A percentile compares a stretch with the other conserved stretches of the same genome.
phyloP scores from a whole-genome alignment of 352 stramenopile genomes.

The Pythium insidiosum region DNA sequence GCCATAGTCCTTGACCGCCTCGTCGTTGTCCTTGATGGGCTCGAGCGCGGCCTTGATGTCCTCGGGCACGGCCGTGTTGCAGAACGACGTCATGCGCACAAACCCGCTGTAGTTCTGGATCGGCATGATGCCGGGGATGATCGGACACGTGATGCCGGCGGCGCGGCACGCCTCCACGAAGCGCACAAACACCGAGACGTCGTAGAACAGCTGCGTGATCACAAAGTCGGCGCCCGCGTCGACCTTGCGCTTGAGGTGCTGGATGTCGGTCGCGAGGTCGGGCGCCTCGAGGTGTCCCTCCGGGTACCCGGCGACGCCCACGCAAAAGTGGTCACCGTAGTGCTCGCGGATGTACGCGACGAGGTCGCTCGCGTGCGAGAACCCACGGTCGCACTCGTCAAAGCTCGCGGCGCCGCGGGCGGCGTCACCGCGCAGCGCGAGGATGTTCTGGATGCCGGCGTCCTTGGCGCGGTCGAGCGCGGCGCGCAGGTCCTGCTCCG shows the following conservation, averaged over 20 bases:
- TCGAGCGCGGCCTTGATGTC: conserved; percentile 73
- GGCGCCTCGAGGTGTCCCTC: conserved; percentile 94
- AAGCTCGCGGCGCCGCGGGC: conserved; percentile 86
- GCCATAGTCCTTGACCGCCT: conserved; percentile 94
- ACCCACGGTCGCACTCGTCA: conserved; percentile 89
- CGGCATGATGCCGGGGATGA: conserved; percentile 99
- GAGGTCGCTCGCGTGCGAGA: conserved; percentile 94
- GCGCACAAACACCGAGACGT: conserved; percentile 90
- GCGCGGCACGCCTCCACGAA: conserved; percentile 91
- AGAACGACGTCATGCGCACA: conserved; percentile 97
- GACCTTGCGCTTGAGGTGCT: conserved; percentile 96
- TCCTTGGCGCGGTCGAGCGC: conserved; percentile 88
- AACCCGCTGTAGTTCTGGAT: conserved; percentile 98
- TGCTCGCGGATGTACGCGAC: conserved; percentile 95
- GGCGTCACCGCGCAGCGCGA: conserved; percentile 96
- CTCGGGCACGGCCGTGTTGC: conserved; percentile 92
- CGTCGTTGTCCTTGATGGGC: conserved; percentile 94
- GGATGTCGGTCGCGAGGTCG: conserved; percentile 89
- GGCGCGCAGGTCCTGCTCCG: conserved; percentile 86
- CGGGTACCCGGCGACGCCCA: conserved; percentile 96
- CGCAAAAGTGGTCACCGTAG: conserved; percentile 95
- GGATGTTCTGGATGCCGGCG: conserved; percentile 97
- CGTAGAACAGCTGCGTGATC: conserved; percentile 99
- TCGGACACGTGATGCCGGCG: conserved; percentile 90
- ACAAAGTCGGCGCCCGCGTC: conserved; percentile 98